A percentile compares a stretch with the other conserved stretches of the same genome.
phyloP scores from a whole-genome alignment of 2,329 filamentous ascomycete species.

The Scedosporium apiospermum region DNA sequence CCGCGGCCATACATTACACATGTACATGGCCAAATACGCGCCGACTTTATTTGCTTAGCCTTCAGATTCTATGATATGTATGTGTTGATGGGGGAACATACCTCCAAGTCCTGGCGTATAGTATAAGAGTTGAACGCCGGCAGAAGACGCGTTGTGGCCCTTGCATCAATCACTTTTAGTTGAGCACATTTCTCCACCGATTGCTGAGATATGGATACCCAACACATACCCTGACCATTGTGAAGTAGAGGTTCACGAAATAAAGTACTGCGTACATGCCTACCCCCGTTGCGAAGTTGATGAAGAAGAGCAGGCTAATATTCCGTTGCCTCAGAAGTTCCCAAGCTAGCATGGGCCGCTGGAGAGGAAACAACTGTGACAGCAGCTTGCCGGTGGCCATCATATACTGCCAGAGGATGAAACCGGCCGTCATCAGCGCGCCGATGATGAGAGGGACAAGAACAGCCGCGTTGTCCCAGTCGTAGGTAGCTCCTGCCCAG shows the following conservation, averaged over 20 bases:
- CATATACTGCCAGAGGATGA: conserved; percentile 42
- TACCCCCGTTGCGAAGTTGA: conserved; percentile 52
- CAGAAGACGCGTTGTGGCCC: too few relatives aligned
- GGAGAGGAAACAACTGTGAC: conserved; percentile 36
- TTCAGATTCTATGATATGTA: too few relatives aligned
- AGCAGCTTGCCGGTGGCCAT: conserved; percentile 40
- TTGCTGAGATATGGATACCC: too few relatives aligned
- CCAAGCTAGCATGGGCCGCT: conserved; percentile 56
- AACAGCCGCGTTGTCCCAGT: conserved; percentile 39
- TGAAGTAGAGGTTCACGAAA: conserved; percentile 61
- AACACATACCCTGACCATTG: conserved; percentile 13
- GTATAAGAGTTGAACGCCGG: too few relatives aligned
- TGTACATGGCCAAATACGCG: too few relatives aligned
- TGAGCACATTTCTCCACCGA: too few relatives aligned
- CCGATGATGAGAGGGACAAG: conserved; percentile 39
- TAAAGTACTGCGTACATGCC: conserved; percentile 49
- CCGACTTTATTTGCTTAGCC: too few relatives aligned
- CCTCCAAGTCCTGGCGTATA: too few relatives aligned
- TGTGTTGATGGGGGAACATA: too few relatives aligned
- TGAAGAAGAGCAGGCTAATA: conserved; percentile 49
- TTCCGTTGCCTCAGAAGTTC: conserved; percentile 47
- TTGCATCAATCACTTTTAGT: too few relatives aligned
- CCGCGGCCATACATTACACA: too few relatives aligned
- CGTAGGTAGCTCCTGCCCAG: conserved; percentile 45
- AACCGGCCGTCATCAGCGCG: conserved; percentile 27